These are phyloP conservation scores for Hypoxylon sp. DNA, from an alignment of 2,329 filamentous ascomycete species.

Conservation along the genomic window DNA sequence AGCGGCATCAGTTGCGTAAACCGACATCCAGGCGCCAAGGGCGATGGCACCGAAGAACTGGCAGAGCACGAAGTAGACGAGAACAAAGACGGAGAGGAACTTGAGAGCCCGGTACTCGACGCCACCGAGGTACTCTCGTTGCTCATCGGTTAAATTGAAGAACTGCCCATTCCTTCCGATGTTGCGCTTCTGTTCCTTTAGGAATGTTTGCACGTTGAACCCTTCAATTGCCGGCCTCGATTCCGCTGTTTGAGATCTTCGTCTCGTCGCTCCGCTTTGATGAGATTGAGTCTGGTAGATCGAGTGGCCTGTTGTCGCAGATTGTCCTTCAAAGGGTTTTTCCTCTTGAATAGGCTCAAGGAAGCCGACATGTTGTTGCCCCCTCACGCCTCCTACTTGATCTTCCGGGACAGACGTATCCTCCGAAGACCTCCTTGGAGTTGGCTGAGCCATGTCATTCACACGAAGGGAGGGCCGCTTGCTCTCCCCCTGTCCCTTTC, in stretches of 20 bases:
- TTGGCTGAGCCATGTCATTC: conserved; percentile 21
- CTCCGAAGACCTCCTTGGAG: conserved; percentile 13
- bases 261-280: conserved; percentile 39
- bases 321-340: conserved; percentile 35
- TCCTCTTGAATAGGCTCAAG: conserved; percentile 46
- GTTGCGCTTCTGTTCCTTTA: conserved; percentile 46
- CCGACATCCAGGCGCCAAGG: conserved; percentile 64
- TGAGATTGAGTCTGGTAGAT: conserved; percentile 46
- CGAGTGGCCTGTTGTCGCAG: conserved; percentile 40
- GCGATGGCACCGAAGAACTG: conserved; percentile 71
- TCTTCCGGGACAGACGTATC: conserved; percentile 26
- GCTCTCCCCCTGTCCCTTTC: conserved; percentile 35
- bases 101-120: conserved; percentile 66
- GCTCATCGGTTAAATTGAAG: conserved; percentile 60
- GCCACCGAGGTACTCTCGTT: conserved; percentile 65
- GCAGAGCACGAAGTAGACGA: conserved; percentile 66
- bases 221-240: conserved; percentile 32
- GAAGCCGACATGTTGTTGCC: conserved; percentile 44
- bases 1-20: conserved; percentile 58
- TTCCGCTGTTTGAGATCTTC: conserved; percentile 34
- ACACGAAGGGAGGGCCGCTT: conserved; percentile 27
- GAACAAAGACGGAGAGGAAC: conserved; percentile 63
- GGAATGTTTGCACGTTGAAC: conserved; percentile 51
- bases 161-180: conserved; percentile 63
- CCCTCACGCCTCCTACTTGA: conserved; percentile 20